Base-by-base conservation (phyloP, 2,329 filamentous ascomycete genomes). In the Microdochium nivale region DNA sequence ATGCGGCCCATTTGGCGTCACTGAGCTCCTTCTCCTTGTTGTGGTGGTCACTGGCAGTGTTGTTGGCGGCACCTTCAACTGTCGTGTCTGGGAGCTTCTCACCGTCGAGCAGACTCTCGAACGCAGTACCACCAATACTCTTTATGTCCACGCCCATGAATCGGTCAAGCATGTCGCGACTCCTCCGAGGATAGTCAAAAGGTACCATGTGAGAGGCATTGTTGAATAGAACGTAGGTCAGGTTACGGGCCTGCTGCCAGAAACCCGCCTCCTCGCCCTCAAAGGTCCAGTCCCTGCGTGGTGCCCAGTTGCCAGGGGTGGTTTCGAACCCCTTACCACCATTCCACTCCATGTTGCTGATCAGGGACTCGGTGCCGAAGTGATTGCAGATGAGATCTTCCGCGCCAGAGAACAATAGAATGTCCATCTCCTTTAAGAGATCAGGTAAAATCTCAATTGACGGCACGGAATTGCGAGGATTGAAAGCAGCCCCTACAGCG, bases 121-220 rank as follows among this genome's bases (percentile, higher is more conserved):
- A 80, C 0, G 90, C 89, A 49, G 74, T 72, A 49, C 89, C 91
- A 53, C 92, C 92, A 58, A 96, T 95, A 62, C 81, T 86, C 60
- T 82, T 87, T 58, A 97, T 95, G 64, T 97, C 90, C 40, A 99
- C 89, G 48, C 83, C 82, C 79, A 97, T 90, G 71, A 99, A 96
- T 40, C 94, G 87, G 69, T 99, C 92, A 16, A 99, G 83, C 94
- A 99, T 99, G 67, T 97, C 94, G 55, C 92, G 83, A 21, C 85
- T 87, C 54, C 90, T 86, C 48, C 90, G 84, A 1, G 92, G 86
- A 60, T 87, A 88, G 68, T 99, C 92, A 63, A 94, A 97, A 1
- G 94, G 95, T 1, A 99, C 94, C 94, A 99, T 99, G 69, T 99
- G 94, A 49, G 88, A 95, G 16, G 90, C 84, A 67, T 99, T 95